Base-by-base conservation (phyloP, 2,329 filamentous ascomycete species). In the Trichoderma brevicompactum region DNA sequence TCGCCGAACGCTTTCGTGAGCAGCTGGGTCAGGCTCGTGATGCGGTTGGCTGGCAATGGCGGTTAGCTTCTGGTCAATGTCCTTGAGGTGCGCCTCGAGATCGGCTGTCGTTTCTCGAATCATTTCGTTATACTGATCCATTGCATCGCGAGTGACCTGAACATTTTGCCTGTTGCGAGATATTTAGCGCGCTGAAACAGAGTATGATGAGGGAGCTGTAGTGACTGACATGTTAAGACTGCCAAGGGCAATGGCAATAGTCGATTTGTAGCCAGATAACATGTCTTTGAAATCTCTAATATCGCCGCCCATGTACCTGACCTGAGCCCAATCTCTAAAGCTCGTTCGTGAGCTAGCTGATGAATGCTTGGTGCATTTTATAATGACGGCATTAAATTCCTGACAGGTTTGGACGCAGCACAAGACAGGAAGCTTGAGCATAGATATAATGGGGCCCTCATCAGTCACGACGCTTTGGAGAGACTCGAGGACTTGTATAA, bases 291-390 rank as follows among this genome's bases (percentile, higher is more conserved):
- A 82, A 49, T 72, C 74, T 65, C 75, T 73, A 44, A 82, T 77
- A 68, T 81, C 74, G 49, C 79, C 74, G 36, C 76, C 77, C 75
- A 81, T 79, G 59, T 80, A 82, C 66, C 68, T 76, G 46, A 82
- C 68, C 67, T 74, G 79, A 5, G 77, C 76, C 80, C 78, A 82
- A 66, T 81, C 80, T 52, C 78, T 76, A 68, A 82, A 79, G 71
- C 78, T 82, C 32, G 74, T 73, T 60, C 74, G 70, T 56, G 67
- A 70, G 43, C 70, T 71, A 34, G 67, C 71, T 43, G 78, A 80
- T 19, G 53, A 44, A 74, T 63, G 71, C 68, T 50, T 71, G 69
- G 68, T 72, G 78, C 72, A 76, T 74, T 44, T 72, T 23, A 64
- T 80, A 68, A 70, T 77, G 71, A 69, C 73, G 46, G 65, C 74